Conservation (phyloP, 2,329 filamentous ascomycete genomes). For the Ceratocystis colombiana region DNA sequence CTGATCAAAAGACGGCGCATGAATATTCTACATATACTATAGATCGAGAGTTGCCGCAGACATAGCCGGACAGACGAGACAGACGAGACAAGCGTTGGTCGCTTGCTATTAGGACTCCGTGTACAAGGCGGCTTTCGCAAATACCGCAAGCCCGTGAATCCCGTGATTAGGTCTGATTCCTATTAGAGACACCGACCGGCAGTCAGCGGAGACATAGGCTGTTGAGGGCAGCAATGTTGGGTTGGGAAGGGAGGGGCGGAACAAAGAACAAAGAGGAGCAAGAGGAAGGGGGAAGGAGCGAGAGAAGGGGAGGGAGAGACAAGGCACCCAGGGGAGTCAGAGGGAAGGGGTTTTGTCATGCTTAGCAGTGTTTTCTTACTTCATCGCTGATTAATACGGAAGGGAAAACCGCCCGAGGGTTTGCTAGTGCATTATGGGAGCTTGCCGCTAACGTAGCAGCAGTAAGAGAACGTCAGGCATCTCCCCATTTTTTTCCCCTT, state of each 20-base stretch:
- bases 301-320: neutral
- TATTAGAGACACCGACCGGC: neutral
- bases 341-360: neutral
- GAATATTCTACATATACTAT: no score
- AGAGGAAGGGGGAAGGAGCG: neutral
- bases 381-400: neutral
- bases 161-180: neutral
- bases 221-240: neutral
- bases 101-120: neutral
- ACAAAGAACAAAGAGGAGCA: neutral
- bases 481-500: neutral
- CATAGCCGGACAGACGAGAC: neutral
- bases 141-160: neutral
- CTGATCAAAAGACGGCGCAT: no score
- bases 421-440: neutral
- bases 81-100: neutral
- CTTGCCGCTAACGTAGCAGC: neutral
- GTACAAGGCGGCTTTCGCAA: neutral
- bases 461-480: neutral
- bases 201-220: neutral
- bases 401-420: neutral
- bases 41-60: neutral
- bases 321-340: neutral
- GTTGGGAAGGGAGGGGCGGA: neutral
- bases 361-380: neutral